Evolutionary conservation across 1,139 yeast genomes (phyloP).

Genomic region (Wickerhamomyces sp.): DNA sequence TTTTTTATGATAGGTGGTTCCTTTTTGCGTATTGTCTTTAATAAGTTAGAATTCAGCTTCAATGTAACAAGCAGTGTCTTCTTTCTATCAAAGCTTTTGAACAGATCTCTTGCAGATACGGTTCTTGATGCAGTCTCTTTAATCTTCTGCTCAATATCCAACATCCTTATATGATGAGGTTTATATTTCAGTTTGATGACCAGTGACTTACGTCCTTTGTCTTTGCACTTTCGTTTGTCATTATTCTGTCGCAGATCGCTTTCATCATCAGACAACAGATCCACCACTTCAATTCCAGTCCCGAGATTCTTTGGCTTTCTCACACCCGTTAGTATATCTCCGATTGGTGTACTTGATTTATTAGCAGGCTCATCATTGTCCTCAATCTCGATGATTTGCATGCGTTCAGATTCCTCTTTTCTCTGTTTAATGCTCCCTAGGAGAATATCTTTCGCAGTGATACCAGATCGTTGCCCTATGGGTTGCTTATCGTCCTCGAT

Average conservation of each 20-base stretch:
- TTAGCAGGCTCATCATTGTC: background rate
- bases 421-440: background rate
- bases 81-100: constrained; percentile 24
- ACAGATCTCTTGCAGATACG: constrained; percentile 33
- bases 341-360: background rate
- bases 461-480: background rate
- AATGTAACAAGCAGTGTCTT: constrained; percentile 23
- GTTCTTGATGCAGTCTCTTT: constrained; percentile 20
- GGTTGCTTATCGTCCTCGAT: too few species aligned
- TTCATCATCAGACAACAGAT: constrained; percentile 13
- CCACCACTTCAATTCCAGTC: constrained; percentile 10
- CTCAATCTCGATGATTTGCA: background rate
- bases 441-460: constrained; percentile 1
- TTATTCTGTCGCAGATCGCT: background rate
- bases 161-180: constrained; percentile 16
- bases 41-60: constrained; percentile 16
- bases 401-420: background rate
- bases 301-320: constrained; percentile 2
- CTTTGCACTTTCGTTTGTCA: constrained; percentile 2
- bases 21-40: constrained; percentile 10
- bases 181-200: constrained; percentile 19
- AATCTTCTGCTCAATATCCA: constrained; percentile 35
- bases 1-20: background rate
- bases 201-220: constrained; percentile 4
- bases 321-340: constrained; percentile 9